These are phyloP conservation scores for Pilasporangium apinafurcum DNA, from an alignment of 352 stramenopile species.

Conservation along the genomic window DNA sequence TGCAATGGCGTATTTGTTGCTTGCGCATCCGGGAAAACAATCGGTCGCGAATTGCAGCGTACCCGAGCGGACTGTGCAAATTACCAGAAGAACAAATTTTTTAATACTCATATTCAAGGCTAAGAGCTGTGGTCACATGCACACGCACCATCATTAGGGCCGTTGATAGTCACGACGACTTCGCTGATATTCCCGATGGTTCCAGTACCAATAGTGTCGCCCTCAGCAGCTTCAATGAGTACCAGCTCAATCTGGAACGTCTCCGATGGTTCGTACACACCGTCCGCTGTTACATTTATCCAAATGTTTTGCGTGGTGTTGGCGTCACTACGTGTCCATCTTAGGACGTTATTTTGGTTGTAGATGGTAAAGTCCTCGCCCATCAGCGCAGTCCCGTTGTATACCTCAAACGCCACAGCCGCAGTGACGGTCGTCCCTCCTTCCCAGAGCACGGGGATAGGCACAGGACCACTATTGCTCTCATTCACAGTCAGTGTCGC, in stretches of 20 bases:
- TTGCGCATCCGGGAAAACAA: conserved; percentile 60
- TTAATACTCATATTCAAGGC: neutral
- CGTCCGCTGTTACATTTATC: conserved; percentile 35
- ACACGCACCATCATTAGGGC: conserved; percentile 40
- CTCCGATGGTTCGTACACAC: conserved; percentile 42
- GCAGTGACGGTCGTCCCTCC: conserved; percentile 39
- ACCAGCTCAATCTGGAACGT: conserved; percentile 39
- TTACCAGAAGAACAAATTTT: neutral
- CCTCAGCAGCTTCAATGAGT: conserved; percentile 12
- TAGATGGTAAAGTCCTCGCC: conserved; percentile 34
- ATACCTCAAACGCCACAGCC: conserved; percentile 32
- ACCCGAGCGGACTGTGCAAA: conserved; percentile 19
- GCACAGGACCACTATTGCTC: conserved; percentile 10
- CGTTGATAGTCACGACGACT: conserved; percentile 42
- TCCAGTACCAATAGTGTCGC: conserved; percentile 18
- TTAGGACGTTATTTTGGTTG: conserved; percentile 16
- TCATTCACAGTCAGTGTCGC: conserved; percentile 25
- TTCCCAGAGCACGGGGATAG: conserved; percentile 55
- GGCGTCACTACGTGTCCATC: conserved; percentile 32
- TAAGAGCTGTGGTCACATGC: neutral
- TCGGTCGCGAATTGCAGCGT: conserved; percentile 53
- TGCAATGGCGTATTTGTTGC: conserved; percentile 29
- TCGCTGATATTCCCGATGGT: conserved; percentile 31
- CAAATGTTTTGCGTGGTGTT: conserved; percentile 35
- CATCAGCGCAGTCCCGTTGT: conserved; percentile 34